phyloP scores from a whole-genome alignment of 2,329 filamentous ascomycete genomes.

The Talaromyces verruculosus region DNA sequence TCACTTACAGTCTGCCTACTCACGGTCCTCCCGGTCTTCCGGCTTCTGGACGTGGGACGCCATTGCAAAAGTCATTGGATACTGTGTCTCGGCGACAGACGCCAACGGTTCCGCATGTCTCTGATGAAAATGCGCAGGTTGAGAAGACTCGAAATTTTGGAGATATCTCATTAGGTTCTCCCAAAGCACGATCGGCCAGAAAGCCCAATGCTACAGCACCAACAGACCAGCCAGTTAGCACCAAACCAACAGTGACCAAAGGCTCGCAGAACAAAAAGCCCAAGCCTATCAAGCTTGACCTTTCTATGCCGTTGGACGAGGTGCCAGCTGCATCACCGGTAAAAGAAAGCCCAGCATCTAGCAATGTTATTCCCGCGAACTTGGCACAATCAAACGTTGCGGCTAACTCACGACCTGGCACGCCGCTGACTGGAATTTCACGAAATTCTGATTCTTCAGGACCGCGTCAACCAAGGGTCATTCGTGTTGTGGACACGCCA shows the following conservation, averaged over 20 bases:
- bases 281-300: conserved; percentile 38
- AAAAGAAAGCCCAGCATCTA: conserved; percentile 30
- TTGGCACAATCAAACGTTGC: conserved; percentile 2
- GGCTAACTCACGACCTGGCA: conserved; percentile 50
- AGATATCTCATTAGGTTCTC: conserved; percentile 45
- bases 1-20: conserved; percentile 24
- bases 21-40: conserved; percentile 30
- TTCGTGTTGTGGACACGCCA: conserved; percentile 58
- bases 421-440: conserved; percentile 42
- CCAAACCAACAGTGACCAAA: conserved; percentile 17
- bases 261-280: conserved; percentile 26
- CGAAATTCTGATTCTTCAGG: conserved; percentile 41
- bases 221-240: conserved; percentile 25
- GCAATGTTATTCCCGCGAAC: conserved; percentile 26
- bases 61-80: conserved; percentile 31
- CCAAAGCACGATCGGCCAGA: conserved; percentile 36
- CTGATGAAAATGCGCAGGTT: conserved; percentile 26
- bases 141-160: conserved; percentile 33
- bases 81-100: conserved; percentile 30
- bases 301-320: conserved; percentile 28
- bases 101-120: conserved; percentile 29
- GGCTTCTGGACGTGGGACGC: conserved; percentile 32
- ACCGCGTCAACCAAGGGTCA: conserved; percentile 50
- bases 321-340: conserved; percentile 23
- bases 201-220: conserved; percentile 29